These are phyloP conservation scores for Chloranthus sessilifolius DNA, from an alignment of 164 flowering plant genomes.

Conservation along the genomic window DNA sequence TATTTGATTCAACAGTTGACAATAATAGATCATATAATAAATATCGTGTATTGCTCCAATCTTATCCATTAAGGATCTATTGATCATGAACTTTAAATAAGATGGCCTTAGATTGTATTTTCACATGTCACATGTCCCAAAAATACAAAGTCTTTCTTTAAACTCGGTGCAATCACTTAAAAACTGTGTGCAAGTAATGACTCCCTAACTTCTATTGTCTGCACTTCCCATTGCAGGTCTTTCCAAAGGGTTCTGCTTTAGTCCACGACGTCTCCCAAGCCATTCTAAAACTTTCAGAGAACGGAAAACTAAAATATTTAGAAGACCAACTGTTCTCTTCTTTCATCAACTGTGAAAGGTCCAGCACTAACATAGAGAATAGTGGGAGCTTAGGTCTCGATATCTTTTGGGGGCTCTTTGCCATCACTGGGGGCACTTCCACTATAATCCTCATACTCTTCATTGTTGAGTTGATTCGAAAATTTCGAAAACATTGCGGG, in stretches of 20 bases:
- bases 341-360: conserved; percentile 1
- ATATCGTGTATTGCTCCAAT: too few relatives aligned
- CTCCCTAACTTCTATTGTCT: too few relatives aligned
- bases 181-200: too few relatives aligned
- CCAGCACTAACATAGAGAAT: conserved; percentile 6
- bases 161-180: too few relatives aligned
- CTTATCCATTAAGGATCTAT: too few relatives aligned
- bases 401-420: conserved; percentile 20
- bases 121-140: too few relatives aligned
- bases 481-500: neutral
- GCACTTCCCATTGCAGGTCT: too few relatives aligned
- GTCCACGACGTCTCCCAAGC: conserved; percentile 11
- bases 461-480: neutral
- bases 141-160: too few relatives aligned
- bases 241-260: conserved; percentile 18
- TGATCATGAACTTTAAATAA: too few relatives aligned
- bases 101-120: too few relatives aligned
- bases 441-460: conserved; percentile 8
- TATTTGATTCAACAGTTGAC: too few relatives aligned
- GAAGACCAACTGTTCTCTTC: conserved; percentile 3
- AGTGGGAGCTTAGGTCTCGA: conserved; percentile 8
- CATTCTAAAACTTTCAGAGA: conserved; percentile 12
- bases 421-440: conserved; percentile 12
- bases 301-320: conserved; percentile 6
- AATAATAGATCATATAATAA: too few relatives aligned